phyloP scores from a whole-genome alignment of 805 yeast genomes.

The Yamadazyma endophytica region DNA sequence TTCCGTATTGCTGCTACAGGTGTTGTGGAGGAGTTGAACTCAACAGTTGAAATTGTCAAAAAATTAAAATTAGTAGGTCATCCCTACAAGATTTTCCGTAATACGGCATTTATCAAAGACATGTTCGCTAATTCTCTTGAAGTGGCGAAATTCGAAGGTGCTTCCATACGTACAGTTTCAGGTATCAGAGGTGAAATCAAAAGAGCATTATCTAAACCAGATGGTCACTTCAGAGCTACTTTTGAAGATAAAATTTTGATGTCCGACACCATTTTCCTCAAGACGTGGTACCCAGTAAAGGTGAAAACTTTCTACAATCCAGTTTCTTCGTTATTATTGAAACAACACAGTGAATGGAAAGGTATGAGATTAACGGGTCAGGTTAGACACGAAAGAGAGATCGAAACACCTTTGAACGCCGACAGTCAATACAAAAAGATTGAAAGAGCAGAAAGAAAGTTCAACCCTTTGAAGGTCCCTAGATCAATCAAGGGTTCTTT shows the following conservation, averaged over 20 bases:
- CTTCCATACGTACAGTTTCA: constrained; percentile 91
- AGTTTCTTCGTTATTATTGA: constrained; percentile 80
- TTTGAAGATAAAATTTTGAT: constrained; percentile 92
- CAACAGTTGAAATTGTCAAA: constrained; percentile 88
- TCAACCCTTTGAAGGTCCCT: constrained; percentile 87
- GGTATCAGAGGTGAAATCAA: constrained; percentile 98
- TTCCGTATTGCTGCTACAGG: constrained; percentile 98
- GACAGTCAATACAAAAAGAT: constrained; percentile 61
- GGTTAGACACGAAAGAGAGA: constrained; percentile 70
- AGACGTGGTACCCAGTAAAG: constrained; percentile 96
- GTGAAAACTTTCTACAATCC: constrained; percentile 93
- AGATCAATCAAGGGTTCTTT: constrained; percentile 66
- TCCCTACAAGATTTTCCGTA: constrained; percentile 89
- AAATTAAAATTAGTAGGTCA: constrained; percentile 92
- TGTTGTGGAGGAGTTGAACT: constrained; percentile 88
- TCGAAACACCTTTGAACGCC: constrained; percentile 56
- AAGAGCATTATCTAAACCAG: constrained; percentile 89
- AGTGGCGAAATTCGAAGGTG: constrained; percentile 98
- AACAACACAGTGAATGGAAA: constrained; percentile 81
- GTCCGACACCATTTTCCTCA: constrained; percentile 83
- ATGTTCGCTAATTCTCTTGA: constrained; percentile 92
- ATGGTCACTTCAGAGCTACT: constrained; percentile 93
- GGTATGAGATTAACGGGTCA: constrained; percentile 97
- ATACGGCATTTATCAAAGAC: constrained; percentile 95
- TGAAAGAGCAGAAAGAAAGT: constrained; percentile 78